Evolutionary conservation across 768 basidiomycete genomes (phyloP).

Genomic region (Royoungia palumana): DNA sequence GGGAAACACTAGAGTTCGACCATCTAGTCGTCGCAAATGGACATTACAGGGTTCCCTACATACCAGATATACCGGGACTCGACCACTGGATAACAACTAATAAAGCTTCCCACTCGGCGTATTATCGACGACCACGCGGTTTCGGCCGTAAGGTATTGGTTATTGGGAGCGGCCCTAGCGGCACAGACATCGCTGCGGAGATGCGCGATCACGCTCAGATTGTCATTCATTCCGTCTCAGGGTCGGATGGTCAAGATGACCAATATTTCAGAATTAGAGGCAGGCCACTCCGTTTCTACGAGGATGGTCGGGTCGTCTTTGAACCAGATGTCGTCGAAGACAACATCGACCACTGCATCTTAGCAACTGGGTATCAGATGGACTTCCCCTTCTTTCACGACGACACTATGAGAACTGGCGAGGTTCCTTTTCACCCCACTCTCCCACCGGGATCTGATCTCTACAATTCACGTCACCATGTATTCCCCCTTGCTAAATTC

Average conservation of each 20-base stretch:
- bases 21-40: conserved; percentile 75
- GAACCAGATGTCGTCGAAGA: conserved; percentile 55
- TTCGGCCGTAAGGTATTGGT: conserved; percentile 42
- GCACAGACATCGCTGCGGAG: conserved; percentile 62
- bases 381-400: conserved; percentile 59
- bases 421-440: conserved; percentile 47
- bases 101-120: conserved; percentile 62
- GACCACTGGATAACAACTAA: conserved; percentile 50
- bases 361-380: conserved; percentile 75
- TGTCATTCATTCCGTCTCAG: conserved; percentile 56
- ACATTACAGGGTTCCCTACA: conserved; percentile 63
- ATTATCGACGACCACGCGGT: conserved; percentile 54
- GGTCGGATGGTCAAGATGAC: conserved; percentile 29
- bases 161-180: conserved; percentile 61
- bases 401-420: conserved; percentile 30
- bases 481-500: conserved; percentile 71
- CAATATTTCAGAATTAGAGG: conserved; percentile 41
- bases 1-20: conserved; percentile 47
- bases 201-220: conserved; percentile 42
- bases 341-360: conserved; percentile 58
- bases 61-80: conserved; percentile 60
- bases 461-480: conserved; percentile 59
- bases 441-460: conserved; percentile 49
- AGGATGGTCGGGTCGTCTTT: conserved; percentile 49
- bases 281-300: conserved; percentile 40